Base-by-base conservation (phyloP, 2,329 filamentous ascomycete genomes). In the Leptographium lundbergii region DNA sequence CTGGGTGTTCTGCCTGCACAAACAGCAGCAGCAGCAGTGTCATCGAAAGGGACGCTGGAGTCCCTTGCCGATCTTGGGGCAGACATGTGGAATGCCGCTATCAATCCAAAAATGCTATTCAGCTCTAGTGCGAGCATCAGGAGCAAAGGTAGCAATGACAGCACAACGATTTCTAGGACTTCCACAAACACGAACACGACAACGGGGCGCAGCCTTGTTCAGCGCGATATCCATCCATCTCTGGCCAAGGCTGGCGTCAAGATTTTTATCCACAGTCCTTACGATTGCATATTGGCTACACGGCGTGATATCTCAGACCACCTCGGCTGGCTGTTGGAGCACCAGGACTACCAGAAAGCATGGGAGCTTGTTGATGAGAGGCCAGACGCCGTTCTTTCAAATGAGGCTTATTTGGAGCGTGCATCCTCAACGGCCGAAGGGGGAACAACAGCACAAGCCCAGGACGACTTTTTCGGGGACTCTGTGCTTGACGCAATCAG, bases 201-300 rank as follows among this genome's bases (percentile, higher is more conserved):
- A 58, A 65, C 70, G 4, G 65, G 68, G 24, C 47, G 60, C 10
- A 59, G 11, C 62, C 60, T 24, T 3, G 39, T 62, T 1, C 63
- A 67, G 3, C 70, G 70, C 45, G 70, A 74, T 14, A 73, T 78
- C 2, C 78, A 86, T 68, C 72, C 81, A 58, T 77, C 76, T 65
- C 70, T 87, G 63, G 66, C 78, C 64, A 79, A 83, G 66, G 76
- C 75, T 56, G 79, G 81, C 1, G 71, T 79, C 65, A 70, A 97
- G 67, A 88, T 99, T 19, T 96, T 96, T 69, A 89, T 99, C 48
- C 91, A 96, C 67, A 96, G 91, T 66, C 94, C 94, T 0, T 99
- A 95, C 68, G 94, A 99, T 71, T 97, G 91, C 66, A 87, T 97
- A n/a, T 75, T 96, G 58, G 89, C 90, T 0, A 89, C 94, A 2